Base-by-base conservation (phyloP, 73 alveolate genomes). In the Paramecium tetraurelia region DNA sequence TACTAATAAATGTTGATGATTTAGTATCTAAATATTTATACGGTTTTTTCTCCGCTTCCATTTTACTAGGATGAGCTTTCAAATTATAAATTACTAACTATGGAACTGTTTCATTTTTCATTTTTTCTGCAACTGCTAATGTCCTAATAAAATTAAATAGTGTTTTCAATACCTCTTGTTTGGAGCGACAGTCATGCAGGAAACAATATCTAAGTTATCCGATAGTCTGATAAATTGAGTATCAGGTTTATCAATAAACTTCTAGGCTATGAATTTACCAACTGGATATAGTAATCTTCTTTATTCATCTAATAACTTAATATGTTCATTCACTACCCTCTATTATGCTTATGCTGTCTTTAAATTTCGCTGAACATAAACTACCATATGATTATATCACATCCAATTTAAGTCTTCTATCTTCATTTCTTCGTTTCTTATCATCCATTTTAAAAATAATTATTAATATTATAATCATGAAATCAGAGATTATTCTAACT, bases 101-200 rank as follows among this genome's bases (percentile, higher is more conserved):
- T 11, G 94, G 94, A 69, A 70, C 94, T 59, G 68, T 48, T 89
- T 89, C 94, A 24, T 77, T 63, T 72, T 89, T 89, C 50, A 89
- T 38, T 59, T 70, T 89, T 53, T 89, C 94, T 46, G 92, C 86
- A 89, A 89, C 94, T 63, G 94, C 94, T 24, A 89, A 36, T 38
- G 84, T 36, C 46, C 86, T 72, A 36, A n/a, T 53, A 33, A 72
- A 43, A 29, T 16, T 29, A 38, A 38, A 72, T 72, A 10, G 18
- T 35, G 20, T 53, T 53, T 53, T 29, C 1, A 2, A 3, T 72
- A 89, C 69, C 75, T 89, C 53, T 89, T 89, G 33, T 89, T 89
- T 14, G 94, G 94, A 71, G 94, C 80, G 35, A 70, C 84, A 9
- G 94, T 84, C 71, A 89, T 46, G 50, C 94, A 44, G 35, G 87